Conservation (phyloP, 108 stramenopile genomes). For the Pseudonitzschia delicatissima region DNA sequence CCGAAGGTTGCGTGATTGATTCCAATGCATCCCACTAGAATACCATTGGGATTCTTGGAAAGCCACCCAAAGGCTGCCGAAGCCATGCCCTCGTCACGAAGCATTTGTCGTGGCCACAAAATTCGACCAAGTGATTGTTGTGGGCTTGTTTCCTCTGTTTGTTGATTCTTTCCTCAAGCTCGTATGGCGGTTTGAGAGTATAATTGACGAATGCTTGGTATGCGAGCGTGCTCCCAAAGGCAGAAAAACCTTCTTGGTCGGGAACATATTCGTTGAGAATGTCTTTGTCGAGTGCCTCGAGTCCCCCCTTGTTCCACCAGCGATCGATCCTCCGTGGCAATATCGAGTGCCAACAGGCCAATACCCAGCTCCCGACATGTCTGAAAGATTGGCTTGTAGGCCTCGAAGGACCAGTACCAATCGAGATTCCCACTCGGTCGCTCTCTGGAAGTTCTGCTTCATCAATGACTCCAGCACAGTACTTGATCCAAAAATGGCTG, state of each 20-base stretch:
- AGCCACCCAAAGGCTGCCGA: neutral
- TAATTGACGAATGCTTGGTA: neutral
- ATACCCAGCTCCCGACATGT: neutral
- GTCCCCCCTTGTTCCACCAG: neutral
- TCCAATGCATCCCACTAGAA: neutral
- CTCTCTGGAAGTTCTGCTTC: neutral
- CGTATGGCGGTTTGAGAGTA: neutral
- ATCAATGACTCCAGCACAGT: neutral
- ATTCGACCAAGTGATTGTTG: neutral
- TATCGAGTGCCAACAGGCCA: neutral
- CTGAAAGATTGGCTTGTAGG: neutral
- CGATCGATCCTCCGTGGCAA: neutral
- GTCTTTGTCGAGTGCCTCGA: neutral
- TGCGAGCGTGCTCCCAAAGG: neutral
- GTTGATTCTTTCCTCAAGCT: neutral
- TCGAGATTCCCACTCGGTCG: neutral
- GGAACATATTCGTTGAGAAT: neutral
- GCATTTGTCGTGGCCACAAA: neutral
- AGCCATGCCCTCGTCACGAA: neutral
- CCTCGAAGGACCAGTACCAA: conserved; percentile 3
- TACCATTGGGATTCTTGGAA: neutral
- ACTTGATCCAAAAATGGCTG: neutral
- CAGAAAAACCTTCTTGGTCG: neutral
- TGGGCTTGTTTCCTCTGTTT: neutral
- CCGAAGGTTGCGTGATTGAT: neutral